Evolutionary conservation across 495 filamentous ascomycete species (phyloP), one percentile per base, ranked within the genome.

Genomic region (Podospora anserina): DNA sequence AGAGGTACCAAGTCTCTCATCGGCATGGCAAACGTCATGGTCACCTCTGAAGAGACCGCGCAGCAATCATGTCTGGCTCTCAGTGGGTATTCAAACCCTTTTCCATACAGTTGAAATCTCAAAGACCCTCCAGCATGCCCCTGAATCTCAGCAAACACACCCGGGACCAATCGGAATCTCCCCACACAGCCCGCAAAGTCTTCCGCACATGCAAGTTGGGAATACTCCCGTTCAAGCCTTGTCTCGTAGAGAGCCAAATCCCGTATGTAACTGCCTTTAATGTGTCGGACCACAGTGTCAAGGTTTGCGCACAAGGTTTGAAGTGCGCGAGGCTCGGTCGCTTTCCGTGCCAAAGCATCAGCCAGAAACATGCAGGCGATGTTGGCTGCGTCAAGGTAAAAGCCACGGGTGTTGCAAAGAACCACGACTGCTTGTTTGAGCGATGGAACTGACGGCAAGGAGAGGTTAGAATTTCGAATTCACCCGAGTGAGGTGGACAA

Each of bases 361-460:
- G 70, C 61, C 15, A 72, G 4, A 23, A 67, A 49, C 54, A 72
- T 71, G 26, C 70, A 34, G 3, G 60, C 26, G n/a, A 72, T 23
- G 30, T 72, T 74, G 49, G 72, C 70, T 3, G 65, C 70, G 44
- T 72, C 70, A 53, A 73, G 49, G 19, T 62, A 65, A 39, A 67
- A 70, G 3, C 68, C 70, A 3, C 70, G 68, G 23, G 67, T 68
- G 32, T 74, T 72, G 63, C 70, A 70, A 3, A 74, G 68, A 4
- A 72, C 72, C 1, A 72, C 72, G 6, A 72, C 68, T 18, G 70
- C 67, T 6, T 61, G 57, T 1, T 72, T 59, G 11, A 23, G 53
- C 4, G 57, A 39, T 0, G 68, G 66, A 2, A 70, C 53, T 59
- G 23, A 2, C 23, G 23, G 23, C 23, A 23, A 23, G 23, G 23